Percentiles rank a stretch among this genome's conserved stretches.
Evolutionary conservation across 2,329 filamentous ascomycete species (phyloP).

Genomic region (Fusarium oxysporum): DNA sequence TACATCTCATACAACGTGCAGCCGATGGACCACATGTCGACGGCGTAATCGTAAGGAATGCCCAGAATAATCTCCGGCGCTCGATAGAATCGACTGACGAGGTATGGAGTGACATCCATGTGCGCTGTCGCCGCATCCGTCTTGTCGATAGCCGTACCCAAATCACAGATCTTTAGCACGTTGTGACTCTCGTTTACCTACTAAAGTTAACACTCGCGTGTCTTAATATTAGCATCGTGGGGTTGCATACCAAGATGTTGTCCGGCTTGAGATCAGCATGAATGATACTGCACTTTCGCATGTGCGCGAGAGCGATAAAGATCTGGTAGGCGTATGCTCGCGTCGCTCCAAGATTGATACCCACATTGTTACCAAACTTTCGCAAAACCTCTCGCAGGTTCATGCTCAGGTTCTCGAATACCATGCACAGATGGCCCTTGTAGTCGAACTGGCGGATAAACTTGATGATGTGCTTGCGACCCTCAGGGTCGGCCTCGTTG

Average conservation of each 20-base stretch:
- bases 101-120: constrained; percentile 91
- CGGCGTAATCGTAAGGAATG: constrained; percentile 93
- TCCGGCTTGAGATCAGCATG: constrained; percentile 98
- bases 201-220: constrained; percentile 19
- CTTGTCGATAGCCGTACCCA: constrained; percentile 94
- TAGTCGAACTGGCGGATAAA: constrained; percentile 91
- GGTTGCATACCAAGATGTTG: constrained; percentile 80
- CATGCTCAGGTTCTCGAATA: constrained; percentile 93
- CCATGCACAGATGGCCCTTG: constrained; percentile 94
- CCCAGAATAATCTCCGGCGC: constrained; percentile 97
- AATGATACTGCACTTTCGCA: constrained; percentile 92
- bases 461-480: constrained; percentile 91
- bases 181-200: constrained; percentile 84
- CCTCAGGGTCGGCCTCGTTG: constrained; percentile 84
- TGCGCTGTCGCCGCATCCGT: constrained; percentile 78
- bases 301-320: constrained; percentile 86
- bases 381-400: constrained; percentile 94
- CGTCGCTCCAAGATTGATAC: constrained; percentile 89
- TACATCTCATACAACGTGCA: constrained; percentile 98
- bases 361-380: constrained; percentile 94
- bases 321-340: constrained; percentile 93
- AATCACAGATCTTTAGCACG: constrained; percentile 91
- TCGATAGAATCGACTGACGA: constrained; percentile 97
- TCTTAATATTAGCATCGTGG: background rate
- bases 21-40: constrained; percentile 98